Evolutionary conservation across 2,329 filamentous ascomycete genomes (phyloP).

Genomic region (Fusarium euwallaceae): DNA sequence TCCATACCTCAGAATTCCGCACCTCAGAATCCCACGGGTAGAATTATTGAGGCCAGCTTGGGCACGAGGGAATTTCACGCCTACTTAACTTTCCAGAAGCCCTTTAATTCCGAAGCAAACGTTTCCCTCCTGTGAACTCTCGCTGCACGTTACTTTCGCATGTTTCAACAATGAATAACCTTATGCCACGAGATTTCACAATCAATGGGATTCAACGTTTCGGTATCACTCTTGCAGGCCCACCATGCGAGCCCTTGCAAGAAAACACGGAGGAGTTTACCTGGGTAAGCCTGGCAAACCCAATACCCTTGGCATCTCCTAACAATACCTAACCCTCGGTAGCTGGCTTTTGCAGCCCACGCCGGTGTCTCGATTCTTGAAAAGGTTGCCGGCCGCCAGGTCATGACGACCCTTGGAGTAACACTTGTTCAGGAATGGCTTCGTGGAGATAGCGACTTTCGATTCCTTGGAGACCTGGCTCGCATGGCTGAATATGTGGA

Average conservation of each 20-base stretch:
- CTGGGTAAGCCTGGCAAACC: background rate
- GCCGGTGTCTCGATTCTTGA: background rate
- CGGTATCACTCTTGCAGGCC: background rate
- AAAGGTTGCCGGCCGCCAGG: background rate
- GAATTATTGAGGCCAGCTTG: background rate
- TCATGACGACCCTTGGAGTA: background rate
- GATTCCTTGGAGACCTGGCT: background rate
- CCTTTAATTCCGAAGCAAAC: background rate
- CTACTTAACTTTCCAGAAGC: background rate
- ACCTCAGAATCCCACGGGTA: background rate
- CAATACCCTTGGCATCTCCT: background rate
- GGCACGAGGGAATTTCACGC: background rate
- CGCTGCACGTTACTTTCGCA: background rate
- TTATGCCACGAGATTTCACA: background rate
- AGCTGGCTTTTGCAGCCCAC: background rate
- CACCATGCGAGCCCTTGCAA: background rate
- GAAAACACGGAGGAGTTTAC: background rate
- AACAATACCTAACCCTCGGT: background rate
- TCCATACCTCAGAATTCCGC: background rate
- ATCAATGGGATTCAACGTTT: background rate
- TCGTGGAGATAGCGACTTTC: background rate
- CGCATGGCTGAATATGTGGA: background rate
- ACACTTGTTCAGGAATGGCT: background rate
- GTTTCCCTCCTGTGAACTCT: background rate
- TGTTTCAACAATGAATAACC: background rate